These are phyloP conservation scores for Trichophaea hybrida DNA, from an alignment of 2,329 filamentous ascomycete species.

Conservation along the genomic window DNA sequence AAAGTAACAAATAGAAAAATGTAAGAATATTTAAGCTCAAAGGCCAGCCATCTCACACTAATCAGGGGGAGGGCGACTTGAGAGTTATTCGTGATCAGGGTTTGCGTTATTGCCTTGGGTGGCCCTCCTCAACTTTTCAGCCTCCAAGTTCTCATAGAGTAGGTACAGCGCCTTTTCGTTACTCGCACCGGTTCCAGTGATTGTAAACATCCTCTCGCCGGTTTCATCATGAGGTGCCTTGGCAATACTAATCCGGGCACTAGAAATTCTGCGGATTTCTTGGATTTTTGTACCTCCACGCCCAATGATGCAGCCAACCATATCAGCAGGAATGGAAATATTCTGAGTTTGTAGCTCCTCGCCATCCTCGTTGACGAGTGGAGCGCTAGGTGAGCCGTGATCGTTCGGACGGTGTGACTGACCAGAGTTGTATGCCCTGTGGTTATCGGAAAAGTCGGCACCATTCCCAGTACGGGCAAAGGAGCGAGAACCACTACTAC, in stretches of 20 bases:
- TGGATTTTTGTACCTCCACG: constrained; percentile 92
- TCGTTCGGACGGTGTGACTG: constrained; percentile 39
- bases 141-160: constrained; percentile 95
- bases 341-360: constrained; percentile 98
- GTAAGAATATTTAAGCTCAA: not conserved
- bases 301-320: constrained; percentile 99
- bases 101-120: constrained; percentile 4
- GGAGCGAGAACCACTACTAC: constrained; percentile 50
- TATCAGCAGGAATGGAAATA: constrained; percentile 97
- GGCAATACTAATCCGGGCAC: constrained; percentile 57
- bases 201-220: constrained; percentile 98
- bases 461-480: constrained; percentile 91
- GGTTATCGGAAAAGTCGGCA: constrained; percentile 80
- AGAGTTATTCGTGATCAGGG: constrained; percentile 6
- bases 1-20: not conserved
- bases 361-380: constrained; percentile 61
- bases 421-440: constrained; percentile 14
- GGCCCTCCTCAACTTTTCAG: constrained; percentile 89
- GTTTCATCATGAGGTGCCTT: constrained; percentile 87
- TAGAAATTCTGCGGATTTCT: constrained; percentile 93
- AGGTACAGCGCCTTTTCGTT: constrained; percentile 95
- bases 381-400: constrained; percentile 46
- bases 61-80: not conserved
- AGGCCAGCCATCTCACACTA: not conserved
- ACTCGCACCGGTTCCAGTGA: constrained; percentile 83